Evolutionary conservation across 2,329 filamentous ascomycete genomes (phyloP), one percentile per base, ranked within the genome.

Genomic region (Canariomyces notabilis): DNA sequence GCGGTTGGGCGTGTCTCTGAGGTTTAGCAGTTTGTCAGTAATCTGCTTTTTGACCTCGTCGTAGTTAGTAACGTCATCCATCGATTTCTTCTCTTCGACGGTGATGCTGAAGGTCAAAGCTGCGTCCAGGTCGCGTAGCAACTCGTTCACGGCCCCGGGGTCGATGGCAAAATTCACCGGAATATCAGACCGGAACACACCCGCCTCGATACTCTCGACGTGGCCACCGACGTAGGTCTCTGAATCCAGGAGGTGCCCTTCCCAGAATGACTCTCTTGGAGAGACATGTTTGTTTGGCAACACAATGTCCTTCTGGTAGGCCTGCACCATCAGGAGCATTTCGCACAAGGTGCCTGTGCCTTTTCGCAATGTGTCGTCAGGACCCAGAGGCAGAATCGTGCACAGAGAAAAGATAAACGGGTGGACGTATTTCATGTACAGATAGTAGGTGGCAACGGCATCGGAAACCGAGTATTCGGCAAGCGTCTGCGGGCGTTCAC

Each of bases 361-460:
- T 66, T 98, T 98, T 56, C 93, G 81, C 58, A 97, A 67, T 1
- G 90, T 88, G 62, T 97, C 93, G 60, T 98, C 91, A 26, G 90
- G 89, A 36, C 88, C 89, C 1, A 98, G 76, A 0, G 93, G 93
- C 64, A 98, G 75, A 69, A 98, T 96, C 1, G 90, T 98, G 68
- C 93, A 98, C 0, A 98, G 74, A 1, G 94, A 97, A 75, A 98
- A 98, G 64, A 98, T 93, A 72, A 98, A 98, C 3, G 93, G 93
- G 65, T 98, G 93, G n/a, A 98, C 88, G 66, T 98, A 98, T 83
- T 98, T 98, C 94, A 98, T 98, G 76, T 98, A 98, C 52, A 98
- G 73, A 63, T 98, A 98, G 65, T 98, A 98, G 0, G 93, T 98
- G 18, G 93, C 93, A 41, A 98, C 93, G 8, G 94, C 94, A 75